Base-by-base conservation (phyloP, 169 alveolate species). In the Eimeria falciformis region DNA sequence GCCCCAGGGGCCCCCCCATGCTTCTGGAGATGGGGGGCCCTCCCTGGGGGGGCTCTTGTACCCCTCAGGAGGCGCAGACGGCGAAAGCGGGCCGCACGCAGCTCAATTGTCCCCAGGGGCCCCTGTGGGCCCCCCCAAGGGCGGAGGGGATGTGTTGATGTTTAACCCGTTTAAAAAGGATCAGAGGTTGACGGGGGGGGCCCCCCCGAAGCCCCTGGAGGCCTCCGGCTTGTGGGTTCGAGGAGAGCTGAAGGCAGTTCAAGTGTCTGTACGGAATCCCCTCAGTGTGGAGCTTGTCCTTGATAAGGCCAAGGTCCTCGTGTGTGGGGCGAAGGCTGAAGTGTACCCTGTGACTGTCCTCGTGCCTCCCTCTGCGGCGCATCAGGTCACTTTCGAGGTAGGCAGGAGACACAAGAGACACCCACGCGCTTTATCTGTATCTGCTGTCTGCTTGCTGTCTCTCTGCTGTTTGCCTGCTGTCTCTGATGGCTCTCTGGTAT, bases 361-460 rank as follows among this genome's bases (percentile, higher is more conserved):
- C n/a, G 82, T 84, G 37, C 91, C 91, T 62, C 91, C 91, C 0
- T 84, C 91, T 5, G 69, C 91, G 7, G 4, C 82, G 2, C 91
- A 84, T 25, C 91, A 84, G 21, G 91, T 84, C 53, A 84, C 91
- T 17, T 84, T 68, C 62, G 92, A 65, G 69, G 92, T 68, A 40
- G 83, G 18, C 43, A 45, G 87, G 25, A 62, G 21, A n/a, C 11
- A 17, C 9, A 71, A 71, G 18, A 37, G 29, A n/a, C 29, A 43
- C 83, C 53, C 5, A n/a, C n/a, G n/a, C n/a, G n/a, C 47, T 7
- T 50, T 14, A 11, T 50, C 29, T 71, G 83, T 56, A n/a, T 21
- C n/a, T 40, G 56, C 83, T 71, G 83, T 7, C 62, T 14, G 62
- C 14, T 7, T 50, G 62, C 62, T 7, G 7, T 50, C 14, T 14